Percentiles rank a stretch among this genome's conserved stretches.
Evolutionary conservation across 1,284 basidiomycete species (phyloP).

Genomic region (Blastosporella zonata): DNA sequence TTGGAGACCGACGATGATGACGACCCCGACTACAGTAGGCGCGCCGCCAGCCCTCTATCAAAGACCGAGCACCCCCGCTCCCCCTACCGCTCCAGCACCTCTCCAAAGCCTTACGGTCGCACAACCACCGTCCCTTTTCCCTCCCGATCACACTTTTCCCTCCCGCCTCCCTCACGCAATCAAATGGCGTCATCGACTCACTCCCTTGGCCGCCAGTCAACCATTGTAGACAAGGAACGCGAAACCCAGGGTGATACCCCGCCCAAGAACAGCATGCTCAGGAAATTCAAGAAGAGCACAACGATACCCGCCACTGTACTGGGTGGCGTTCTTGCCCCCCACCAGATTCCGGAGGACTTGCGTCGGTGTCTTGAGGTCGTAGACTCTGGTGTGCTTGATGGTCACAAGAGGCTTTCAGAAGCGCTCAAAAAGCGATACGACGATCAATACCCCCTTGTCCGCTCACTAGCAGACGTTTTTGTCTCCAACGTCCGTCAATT

Average conservation of each 20-base stretch:
- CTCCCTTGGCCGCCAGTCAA: conserved; percentile 64
- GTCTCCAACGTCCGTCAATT: conserved; percentile 75
- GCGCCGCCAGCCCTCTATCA: conserved; percentile 36
- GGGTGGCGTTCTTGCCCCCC: conserved; percentile 60
- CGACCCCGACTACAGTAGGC: conserved; percentile 50
- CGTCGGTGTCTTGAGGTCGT: conserved; percentile 83
- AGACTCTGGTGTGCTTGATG: conserved; percentile 79
- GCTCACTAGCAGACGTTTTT: conserved; percentile 90
- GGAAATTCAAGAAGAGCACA: conserved; percentile 66
- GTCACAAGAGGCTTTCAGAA: conserved; percentile 80
- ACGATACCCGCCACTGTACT: conserved; percentile 45
- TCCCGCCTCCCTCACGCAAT: conserved; percentile 67
- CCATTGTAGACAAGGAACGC: conserved; percentile 38
- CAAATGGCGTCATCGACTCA: conserved; percentile 59
- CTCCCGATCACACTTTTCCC: conserved; percentile 74
- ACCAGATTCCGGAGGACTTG: conserved; percentile 82
- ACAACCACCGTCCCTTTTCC: conserved; percentile 62
- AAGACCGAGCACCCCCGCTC: conserved; percentile 73
- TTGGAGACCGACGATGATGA: conserved; percentile 71
- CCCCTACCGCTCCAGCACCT: conserved; percentile 58
- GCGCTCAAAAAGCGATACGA: conserved; percentile 85
- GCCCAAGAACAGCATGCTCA: conserved; percentile 48
- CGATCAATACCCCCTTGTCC: conserved; percentile 89
- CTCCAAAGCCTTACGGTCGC: conserved; percentile 38
- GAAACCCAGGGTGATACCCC: conserved; percentile 40